These are phyloP conservation scores for Mortierella sp. DNA, from an alignment of 371 early-diverging fungal genomes.

Conservation along the genomic window DNA sequence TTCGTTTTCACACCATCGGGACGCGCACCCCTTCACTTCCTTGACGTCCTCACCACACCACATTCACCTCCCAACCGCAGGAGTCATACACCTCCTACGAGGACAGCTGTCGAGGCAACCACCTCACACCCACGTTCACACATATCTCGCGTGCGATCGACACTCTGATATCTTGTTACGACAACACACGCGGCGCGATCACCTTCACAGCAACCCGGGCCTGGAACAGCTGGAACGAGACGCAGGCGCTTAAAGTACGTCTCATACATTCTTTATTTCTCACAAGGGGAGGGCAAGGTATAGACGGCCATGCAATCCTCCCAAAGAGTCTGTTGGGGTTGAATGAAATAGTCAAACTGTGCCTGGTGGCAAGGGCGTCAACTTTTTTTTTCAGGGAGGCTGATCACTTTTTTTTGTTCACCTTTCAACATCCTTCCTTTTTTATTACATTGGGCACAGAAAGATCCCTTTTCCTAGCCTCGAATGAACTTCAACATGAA, in stretches of 20 bases:
- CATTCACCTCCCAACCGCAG: background rate
- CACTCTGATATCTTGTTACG: background rate
- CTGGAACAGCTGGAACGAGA: background rate
- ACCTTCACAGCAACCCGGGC: background rate
- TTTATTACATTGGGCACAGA: background rate
- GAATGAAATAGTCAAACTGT: background rate
- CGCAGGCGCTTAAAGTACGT: background rate
- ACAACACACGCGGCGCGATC: background rate
- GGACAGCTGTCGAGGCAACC: background rate
- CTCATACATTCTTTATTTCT: background rate
- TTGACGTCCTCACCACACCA: background rate
- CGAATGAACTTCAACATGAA: conserved; percentile 21
- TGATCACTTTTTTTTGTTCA: background rate
- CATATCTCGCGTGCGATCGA: background rate
- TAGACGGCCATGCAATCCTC: background rate
- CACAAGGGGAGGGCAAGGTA: background rate
- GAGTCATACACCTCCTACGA: no score
- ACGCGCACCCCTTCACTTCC: background rate
- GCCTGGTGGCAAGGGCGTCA: background rate
- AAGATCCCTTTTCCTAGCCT: background rate
- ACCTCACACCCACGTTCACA: background rate
- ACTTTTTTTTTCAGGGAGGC: background rate
- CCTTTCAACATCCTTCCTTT: background rate
- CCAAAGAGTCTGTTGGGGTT: background rate
- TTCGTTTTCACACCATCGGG: background rate